Evolutionary conservation across 345 rosid genomes (phyloP), one percentile per base, ranked within the genome.

Genomic region (Moringa oleifera): DNA sequence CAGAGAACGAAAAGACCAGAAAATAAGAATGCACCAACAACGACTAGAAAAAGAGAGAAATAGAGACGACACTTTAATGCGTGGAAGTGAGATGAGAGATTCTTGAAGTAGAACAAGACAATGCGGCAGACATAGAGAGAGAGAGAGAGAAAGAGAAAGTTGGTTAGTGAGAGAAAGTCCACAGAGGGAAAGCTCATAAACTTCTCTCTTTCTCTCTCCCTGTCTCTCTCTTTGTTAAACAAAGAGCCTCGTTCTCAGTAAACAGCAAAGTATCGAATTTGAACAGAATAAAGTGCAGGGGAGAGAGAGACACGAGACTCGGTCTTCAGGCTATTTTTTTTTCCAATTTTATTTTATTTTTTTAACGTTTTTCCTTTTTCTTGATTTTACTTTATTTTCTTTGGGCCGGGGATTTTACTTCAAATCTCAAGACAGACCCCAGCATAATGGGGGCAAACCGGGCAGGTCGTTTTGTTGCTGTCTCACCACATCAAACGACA

Each of bases 261-360:
- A 79, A 82, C 91, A 78, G 77, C 83, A 77, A 83, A 80, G 88
- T 66, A 68, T 51, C 57, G 65, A 74, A 74, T 84, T 87, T 85
- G 88, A 84, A 87, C 91, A 83, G 90, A 85, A 81, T 88, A 90
- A 90, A 93, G 97, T 72, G 88, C 66, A 71, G 50, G 23, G 22
- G 25, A 59, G 71, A 70, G 75, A 67, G 69, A 57, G 55, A 67
- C 23, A 55, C 45, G 57, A 57, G 76, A 62, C 67, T 71, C 53
- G 70, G 75, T 74, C 77, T 60, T 52, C 21, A 7, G 60, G 59
- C 15, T 19, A 25, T 23, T 20, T 56, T 37, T 21, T 58, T 20
- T 64, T 18, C 37, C 6, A 5, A 31, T 25, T 62, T 21, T 54
- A 22, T 47, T 4, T 24, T 37, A 21, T 63, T 57, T 22, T 9